Conservation (phyloP, 1,284 basidiomycete genomes). For the Tilletia indica region DNA sequence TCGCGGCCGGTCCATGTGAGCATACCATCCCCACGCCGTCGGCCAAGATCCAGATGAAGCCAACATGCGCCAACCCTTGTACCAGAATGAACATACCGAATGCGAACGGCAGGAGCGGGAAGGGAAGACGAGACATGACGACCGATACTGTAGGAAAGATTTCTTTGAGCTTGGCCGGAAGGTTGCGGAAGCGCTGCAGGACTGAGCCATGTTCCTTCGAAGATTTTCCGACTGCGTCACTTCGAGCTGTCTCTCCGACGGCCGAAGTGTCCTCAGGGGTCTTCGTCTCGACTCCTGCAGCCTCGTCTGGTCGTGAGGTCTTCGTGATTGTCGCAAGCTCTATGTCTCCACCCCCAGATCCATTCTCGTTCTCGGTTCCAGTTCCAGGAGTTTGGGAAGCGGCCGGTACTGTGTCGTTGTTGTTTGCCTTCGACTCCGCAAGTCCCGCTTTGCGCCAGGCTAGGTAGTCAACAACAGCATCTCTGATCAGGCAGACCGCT, state of each 20-base stretch:
- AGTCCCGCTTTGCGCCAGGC: slow-evolving; percentile 26
- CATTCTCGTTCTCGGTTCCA: not conserved
- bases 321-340: slow-evolving; percentile 12
- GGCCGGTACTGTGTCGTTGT: not conserved
- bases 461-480: slow-evolving; percentile 65
- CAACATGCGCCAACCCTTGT: slow-evolving; percentile 74
- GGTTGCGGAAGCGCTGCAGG: not conserved
- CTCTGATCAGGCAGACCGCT: slow-evolving; percentile 68
- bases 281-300: slow-evolving; percentile 19
- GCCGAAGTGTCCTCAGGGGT: not conserved
- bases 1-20: slow-evolving; percentile 57
- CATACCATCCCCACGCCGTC: slow-evolving; percentile 64
- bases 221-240: not conserved
- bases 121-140: slow-evolving; percentile 71
- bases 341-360: not conserved
- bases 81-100: slow-evolving; percentile 95
- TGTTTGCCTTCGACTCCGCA: slow-evolving; percentile 14
- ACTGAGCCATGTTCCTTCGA: not conserved
- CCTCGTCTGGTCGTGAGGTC: slow-evolving; percentile 17
- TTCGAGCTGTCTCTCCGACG: not conserved
- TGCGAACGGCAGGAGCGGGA: slow-evolving; percentile 82
- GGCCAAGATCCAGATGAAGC: slow-evolving; percentile 88
- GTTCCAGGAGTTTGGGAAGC: not conserved
- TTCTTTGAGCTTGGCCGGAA: slow-evolving; percentile 25
- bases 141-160: slow-evolving; percentile 74